Evolutionary conservation across 768 basidiomycete genomes (phyloP), one percentile per base, ranked within the genome.

Genomic region (Cyclocybe cylindracea): DNA sequence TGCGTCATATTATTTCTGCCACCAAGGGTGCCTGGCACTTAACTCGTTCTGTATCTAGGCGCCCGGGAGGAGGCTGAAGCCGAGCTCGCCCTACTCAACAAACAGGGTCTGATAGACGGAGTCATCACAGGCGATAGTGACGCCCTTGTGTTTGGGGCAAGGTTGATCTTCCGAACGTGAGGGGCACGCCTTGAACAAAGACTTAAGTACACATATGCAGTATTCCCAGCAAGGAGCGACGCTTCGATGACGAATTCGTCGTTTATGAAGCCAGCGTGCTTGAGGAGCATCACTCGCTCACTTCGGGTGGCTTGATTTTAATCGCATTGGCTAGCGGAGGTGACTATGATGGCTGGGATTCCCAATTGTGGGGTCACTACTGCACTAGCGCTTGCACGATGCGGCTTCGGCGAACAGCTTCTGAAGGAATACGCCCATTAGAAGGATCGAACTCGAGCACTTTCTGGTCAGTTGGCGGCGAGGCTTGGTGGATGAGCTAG

Each of bases 281-380:
- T n/a, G n/a, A n/a, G n/a, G n/a, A n/a, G n/a, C n/a, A n/a, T n/a
- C n/a, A n/a, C n/a, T n/a, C n/a, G n/a, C n/a, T n/a, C n/a, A n/a
- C n/a, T n/a, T n/a, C n/a, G n/a, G n/a, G n/a, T n/a, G n/a, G n/a
- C n/a, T n/a, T n/a, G n/a, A 76, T 86, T 45, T 73, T 87, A 5
- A 77, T 86, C 13, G 85, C 78, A 3, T 70, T 88, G 4, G 68
- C 87, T n/a, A 74, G 77, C 9, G 86, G 87, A 0, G 86, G 86
- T 2, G 87, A 89, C 61, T 89, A 89, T 55, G 72, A 80, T 13
- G 77, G 65, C n/a, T 7, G 80, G 80, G 18, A 64, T 82, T 2
- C 72, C 78, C 8, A n/a, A n/a, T n/a, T 82, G 78, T 54, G 84
- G 85, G 1, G 65, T 71, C 4, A 71, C 70, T 13, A 83, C 78